A percentile compares a stretch with the other conserved stretches of the same genome.
These are phyloP conservation scores for Thermothielavioides terrestris DNA, from an alignment of 495 filamentous ascomycete genomes.

Conservation along the genomic window DNA sequence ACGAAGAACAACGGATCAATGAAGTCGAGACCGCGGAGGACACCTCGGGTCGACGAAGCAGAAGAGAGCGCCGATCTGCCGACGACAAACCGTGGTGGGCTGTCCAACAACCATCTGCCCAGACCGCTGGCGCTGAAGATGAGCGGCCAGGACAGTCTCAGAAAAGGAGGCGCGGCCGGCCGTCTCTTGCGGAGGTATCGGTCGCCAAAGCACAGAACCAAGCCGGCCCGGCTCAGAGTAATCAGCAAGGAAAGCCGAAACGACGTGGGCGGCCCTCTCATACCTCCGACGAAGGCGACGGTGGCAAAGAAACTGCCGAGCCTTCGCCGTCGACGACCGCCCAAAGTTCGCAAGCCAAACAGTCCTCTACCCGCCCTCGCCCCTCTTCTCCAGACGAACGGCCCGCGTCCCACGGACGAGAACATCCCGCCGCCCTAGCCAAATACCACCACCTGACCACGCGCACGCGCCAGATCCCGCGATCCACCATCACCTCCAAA, in stretches of 20 bases:
- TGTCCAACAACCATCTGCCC: background rate
- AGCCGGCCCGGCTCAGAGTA: background rate
- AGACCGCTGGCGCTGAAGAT: background rate
- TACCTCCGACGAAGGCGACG: background rate
- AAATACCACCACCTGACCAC: slow-evolving; percentile 34
- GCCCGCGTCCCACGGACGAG: background rate
- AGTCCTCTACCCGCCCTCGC: slow-evolving; percentile 7
- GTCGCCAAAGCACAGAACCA: slow-evolving; percentile 20
- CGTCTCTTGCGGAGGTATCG: slow-evolving; percentile 18
- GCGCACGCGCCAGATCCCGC: slow-evolving; percentile 33
- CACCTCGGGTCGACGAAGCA: slow-evolving; percentile 3
- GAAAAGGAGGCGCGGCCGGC: slow-evolving; percentile 13
- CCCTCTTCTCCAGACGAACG: background rate
- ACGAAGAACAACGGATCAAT: background rate
- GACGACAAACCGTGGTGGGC: slow-evolving; percentile 11
- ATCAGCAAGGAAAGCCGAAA: slow-evolving; percentile 7
- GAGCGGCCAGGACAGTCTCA: background rate
- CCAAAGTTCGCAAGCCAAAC: too few species aligned
- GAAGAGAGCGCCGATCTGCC: slow-evolving; percentile 13
- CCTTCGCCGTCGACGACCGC: background rate
- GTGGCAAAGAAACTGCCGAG: background rate
- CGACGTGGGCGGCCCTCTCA: background rate
- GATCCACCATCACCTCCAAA: slow-evolving; percentile 36
- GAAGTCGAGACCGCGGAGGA: background rate
- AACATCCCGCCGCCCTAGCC: background rate